These are phyloP conservation scores for Parietichytrium sp. DNA, from an alignment of 108 stramenopile genomes.

Conservation along the genomic window DNA sequence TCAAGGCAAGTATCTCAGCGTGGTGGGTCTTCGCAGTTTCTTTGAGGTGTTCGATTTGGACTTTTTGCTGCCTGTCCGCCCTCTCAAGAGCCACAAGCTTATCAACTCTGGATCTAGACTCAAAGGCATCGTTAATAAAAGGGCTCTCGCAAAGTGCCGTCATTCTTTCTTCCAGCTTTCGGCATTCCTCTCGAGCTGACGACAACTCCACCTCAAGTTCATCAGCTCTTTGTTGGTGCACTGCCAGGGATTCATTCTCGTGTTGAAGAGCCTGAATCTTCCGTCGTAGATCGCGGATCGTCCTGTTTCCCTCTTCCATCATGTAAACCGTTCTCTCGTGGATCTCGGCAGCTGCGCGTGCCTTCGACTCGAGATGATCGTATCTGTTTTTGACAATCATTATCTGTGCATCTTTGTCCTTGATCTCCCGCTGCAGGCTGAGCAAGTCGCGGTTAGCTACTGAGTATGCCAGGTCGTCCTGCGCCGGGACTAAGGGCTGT, in stretches of 20 bases:
- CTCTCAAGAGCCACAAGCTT: slow-evolving; percentile 35
- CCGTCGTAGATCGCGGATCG: slow-evolving; percentile 43
- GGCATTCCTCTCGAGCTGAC: slow-evolving; percentile 49
- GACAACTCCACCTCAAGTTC: slow-evolving; percentile 53
- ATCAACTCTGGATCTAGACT: slow-evolving; percentile 16
- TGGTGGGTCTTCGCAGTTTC: slow-evolving; percentile 62
- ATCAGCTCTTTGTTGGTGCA: slow-evolving; percentile 46
- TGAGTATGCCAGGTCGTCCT: too few species aligned
- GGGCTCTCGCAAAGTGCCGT: slow-evolving; percentile 56
- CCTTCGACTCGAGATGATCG: slow-evolving; percentile 57
- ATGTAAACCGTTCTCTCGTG: slow-evolving; percentile 55
- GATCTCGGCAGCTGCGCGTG: slow-evolving; percentile 53
- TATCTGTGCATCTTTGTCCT: slow-evolving; percentile 43
- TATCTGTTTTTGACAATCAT: slow-evolving; percentile 50
- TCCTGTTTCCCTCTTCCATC: slow-evolving; percentile 59
- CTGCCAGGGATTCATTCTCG: slow-evolving; percentile 51
- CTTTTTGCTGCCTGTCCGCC: slow-evolving; percentile 38
- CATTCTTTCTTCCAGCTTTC: slow-evolving; percentile 57
- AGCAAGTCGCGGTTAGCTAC: not conserved
- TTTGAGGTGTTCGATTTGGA: slow-evolving; percentile 60
- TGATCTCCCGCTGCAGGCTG: slow-evolving; percentile 32
- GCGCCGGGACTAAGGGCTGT: too few species aligned
- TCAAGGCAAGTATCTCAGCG: slow-evolving; percentile 53
- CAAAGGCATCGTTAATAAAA: slow-evolving; percentile 27
- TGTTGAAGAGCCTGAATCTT: slow-evolving; percentile 45